Base-by-base conservation (phyloP, 305 asterid genomes). In the Fraxinus velutina region DNA sequence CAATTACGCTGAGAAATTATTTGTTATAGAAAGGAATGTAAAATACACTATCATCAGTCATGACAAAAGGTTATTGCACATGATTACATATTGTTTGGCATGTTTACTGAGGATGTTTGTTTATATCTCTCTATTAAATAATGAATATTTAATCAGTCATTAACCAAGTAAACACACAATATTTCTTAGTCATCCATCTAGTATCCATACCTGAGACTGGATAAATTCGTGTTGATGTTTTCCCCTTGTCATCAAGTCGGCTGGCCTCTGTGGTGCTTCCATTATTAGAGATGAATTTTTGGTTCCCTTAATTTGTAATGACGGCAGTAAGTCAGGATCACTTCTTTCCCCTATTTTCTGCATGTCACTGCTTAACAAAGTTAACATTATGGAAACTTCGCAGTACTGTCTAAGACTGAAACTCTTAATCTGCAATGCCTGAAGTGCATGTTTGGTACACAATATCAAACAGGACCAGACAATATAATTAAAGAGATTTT, bases 291-390 rank as follows among this genome's bases (percentile, higher is more conserved):
- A 85, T 78, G 90, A 24, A 79, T 82, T 83, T 72, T 74, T 82
- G 22, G 88, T 33, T 73, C 86, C 85, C 84, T 81, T 85, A 66
- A 79, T 85, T 76, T 78, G 83, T 72, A 88, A 81, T 37, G 88
- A 83, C 15, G 87, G 81, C n/a, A 81, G 68, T 21, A 87, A 82
- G 75, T 90, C 90, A 55, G 84, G 34, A 57, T 70, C 81, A 72
- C 82, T 78, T 82, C 90, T 88, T 86, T 91, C 95, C 80, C 89
- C 85, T 33, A 76, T 77, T 82, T 73, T 87, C 47, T 84, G 90
- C 77, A 83, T 89, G 84, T 88, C 97, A 6, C 97, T 92, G 92
- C 78, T 81, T 78, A 62, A 87, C 81, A 85, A 83, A 83, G 19
- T 78, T 29, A 55, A 79, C 75, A 83, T 21, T 75, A 30, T 34